Conservation (phyloP, 345 rosid genomes). For the Sisymbrium altissimum region DNA sequence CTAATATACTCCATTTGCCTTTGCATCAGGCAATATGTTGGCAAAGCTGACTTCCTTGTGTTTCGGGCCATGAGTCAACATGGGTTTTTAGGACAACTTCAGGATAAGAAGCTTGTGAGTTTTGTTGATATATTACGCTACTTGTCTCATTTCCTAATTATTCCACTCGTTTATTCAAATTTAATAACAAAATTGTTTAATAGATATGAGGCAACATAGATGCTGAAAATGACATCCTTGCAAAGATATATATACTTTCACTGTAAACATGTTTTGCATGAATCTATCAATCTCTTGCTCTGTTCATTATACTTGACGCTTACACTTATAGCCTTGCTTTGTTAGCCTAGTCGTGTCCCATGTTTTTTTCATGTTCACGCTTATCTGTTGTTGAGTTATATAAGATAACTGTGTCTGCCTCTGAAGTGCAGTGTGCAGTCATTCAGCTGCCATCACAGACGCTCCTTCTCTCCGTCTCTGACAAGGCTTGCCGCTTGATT, state of each 20-base stretch:
- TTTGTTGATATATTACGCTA: conserved; percentile 13
- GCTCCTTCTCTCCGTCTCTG: conserved; percentile 84
- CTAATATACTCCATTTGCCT: conserved; percentile 6
- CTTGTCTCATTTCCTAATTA: neutral
- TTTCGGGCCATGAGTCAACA: conserved; percentile 97
- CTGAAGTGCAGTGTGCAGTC: conserved; percentile 74
- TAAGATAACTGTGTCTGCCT: conserved; percentile 5
- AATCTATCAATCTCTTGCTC: neutral
- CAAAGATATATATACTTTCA: neutral
- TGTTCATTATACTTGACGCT: neutral
- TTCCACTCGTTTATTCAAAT: neutral
- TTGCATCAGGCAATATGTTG: conserved; percentile 77
- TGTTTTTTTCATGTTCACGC: neutral
- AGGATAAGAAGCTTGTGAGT: conserved; percentile 98
- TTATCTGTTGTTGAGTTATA: conserved; percentile 13
- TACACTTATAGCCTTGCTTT: neutral
- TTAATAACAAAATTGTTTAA: neutral
- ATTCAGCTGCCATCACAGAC: conserved; percentile 96
- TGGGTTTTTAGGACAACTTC: conserved; percentile 91
- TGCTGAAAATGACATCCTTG: neutral
- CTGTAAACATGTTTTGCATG: neutral
- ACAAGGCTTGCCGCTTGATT: conserved; percentile 90
- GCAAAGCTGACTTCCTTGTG: conserved; percentile 93
- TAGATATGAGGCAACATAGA: neutral
- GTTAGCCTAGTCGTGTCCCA: neutral